Base-by-base conservation (phyloP, 306 rosid species). In the Prunus fruticosa region DNA sequence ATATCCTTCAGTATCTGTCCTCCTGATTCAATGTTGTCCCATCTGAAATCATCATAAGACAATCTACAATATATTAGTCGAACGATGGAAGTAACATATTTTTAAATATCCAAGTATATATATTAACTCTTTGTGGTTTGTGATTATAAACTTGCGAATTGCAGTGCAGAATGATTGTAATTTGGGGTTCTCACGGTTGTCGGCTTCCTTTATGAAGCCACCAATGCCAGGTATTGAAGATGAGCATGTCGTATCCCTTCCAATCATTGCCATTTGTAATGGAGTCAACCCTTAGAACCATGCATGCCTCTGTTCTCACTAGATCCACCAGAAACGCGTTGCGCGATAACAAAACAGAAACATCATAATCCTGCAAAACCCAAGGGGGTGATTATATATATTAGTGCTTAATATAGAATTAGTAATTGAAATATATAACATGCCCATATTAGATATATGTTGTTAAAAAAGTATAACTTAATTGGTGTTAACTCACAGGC, bases 211-310 rank as follows among this genome's bases (percentile, higher is more conserved):
- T 79, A 65, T 87, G 88, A 2, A 79, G 79, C 88, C 88, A 84
- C 91, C 91, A 87, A 34, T 87, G 87, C 88, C 87, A 80, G 11
- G 87, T 74, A 47, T 87, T 82, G 72, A 87, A 84, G 74, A 87
- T 82, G 19, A 87, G 52, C 34, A 78, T 80, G 64, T 84, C 83
- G 63, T 84, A 84, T 77, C 86, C 82, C 16, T 51, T 82, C 88
- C 87, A 84, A 20, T 51, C 58, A 7, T 74, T 28, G 15, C 88
- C 91, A 51, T 76, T 82, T 76, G 64, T 3, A 22, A 87, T 82
- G 34, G 86, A 79, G 52, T 84, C 88, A 22, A 84, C 85, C 80
- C 78, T 80, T 38, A 87, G 70, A 74, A 87, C 83, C 1, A 27
- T 72, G 23, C 87, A 87, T 12, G 72, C 80, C 3, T 74, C 34